Base-by-base conservation (phyloP, 176 grass and related monocot species). In the Secale cereale region DNA sequence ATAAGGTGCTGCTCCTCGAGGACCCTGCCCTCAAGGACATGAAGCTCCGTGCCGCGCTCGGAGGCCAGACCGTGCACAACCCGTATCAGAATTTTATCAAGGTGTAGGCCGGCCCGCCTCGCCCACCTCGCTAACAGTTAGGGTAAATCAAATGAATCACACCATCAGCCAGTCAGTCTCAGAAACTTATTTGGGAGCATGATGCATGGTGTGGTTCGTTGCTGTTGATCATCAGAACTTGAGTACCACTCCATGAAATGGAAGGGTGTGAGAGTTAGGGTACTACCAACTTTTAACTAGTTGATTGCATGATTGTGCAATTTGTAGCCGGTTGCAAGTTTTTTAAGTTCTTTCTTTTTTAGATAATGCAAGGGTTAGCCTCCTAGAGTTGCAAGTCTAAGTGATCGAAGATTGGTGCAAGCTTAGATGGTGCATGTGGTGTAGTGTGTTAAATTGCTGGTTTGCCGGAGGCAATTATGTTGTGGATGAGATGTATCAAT, bases 1-100 rank as follows among this genome's bases (percentile, higher is more conserved):
- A 94, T 86, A 98, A 98, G 87, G 90, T 98, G 39, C 81, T 98
- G 1, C 83, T 98, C 6, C 71, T 98, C 3, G 93, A 98, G 81
- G 93, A 98, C 78, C 97, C 97, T 35, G 93, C 91, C 26, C 77
- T 88, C 17, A 95, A 91, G 78, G 97, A 95, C 59, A 91, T 83
- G 45, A 98, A 98, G 77, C 84, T 95, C 64, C 82, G 73, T 12
- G 66, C 81, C 23, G 67, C 68, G 0, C 66, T 80, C 1, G 75
- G 48, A 6, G 75, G 59, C 75, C 89, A 37, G 35, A 6, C n/a
- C 28, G 1, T 66, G 15, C 74, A 25, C 35, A 39, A 45, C 40
- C 43, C 75, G 12, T 83, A 68, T 33, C 84, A 57, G 43, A 17
- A 45, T 25, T 87, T 26, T 15, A 87, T 90, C 28, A 39, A 66